Percentiles rank a stretch among this genome's conserved stretches.
phyloP scores from a whole-genome alignment of 345 rosid species.

The Physaria fendleri region DNA sequence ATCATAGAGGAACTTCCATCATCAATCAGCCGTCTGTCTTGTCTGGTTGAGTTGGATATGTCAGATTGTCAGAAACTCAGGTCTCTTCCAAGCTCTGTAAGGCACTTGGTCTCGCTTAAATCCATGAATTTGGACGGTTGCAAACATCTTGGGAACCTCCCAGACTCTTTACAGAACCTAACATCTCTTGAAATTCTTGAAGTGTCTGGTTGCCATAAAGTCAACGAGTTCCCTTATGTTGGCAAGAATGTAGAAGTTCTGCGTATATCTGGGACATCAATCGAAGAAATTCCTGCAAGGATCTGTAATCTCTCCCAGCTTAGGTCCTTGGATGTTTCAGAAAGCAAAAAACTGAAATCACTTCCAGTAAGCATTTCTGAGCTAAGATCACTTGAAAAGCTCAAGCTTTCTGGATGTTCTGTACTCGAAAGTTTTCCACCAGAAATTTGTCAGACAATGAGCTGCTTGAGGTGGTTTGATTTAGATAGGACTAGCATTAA shows the following conservation, averaged over 20 bases:
- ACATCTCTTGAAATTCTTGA: conserved; percentile 21
- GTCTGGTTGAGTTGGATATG: conserved; percentile 18
- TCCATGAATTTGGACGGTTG: conserved; percentile 17
- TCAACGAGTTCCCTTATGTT: conserved; percentile 24
- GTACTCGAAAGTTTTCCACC: conserved; percentile 23
- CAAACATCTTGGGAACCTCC: conserved; percentile 30
- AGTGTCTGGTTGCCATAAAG: conserved; percentile 22
- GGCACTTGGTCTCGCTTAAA: conserved; percentile 23
- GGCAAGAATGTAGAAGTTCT: conserved; percentile 3
- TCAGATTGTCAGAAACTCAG: conserved; percentile 24
- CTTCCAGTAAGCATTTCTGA: conserved; percentile 26
- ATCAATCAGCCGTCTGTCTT: conserved; percentile 13
- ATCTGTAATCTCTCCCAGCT: conserved; percentile 21
- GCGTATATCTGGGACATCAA: conserved; percentile 25
- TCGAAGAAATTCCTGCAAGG: conserved; percentile 24
- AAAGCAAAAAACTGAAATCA: conserved; percentile 13
- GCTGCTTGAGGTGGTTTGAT: conserved; percentile 29
- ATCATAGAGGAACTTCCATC: conserved; percentile 29
- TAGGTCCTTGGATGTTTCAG: conserved; percentile 18
- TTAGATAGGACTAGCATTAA: conserved; percentile 17
- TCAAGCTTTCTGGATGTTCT: conserved; percentile 29
- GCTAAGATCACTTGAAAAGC: conserved; percentile 24
- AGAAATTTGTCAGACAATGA: conserved; percentile 19
- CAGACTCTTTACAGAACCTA: conserved; percentile 19
- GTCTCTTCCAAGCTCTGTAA: conserved; percentile 25